These are phyloP conservation scores for Chrysoporthe cubensis DNA, from an alignment of 2,329 filamentous ascomycete species.

Conservation along the genomic window DNA sequence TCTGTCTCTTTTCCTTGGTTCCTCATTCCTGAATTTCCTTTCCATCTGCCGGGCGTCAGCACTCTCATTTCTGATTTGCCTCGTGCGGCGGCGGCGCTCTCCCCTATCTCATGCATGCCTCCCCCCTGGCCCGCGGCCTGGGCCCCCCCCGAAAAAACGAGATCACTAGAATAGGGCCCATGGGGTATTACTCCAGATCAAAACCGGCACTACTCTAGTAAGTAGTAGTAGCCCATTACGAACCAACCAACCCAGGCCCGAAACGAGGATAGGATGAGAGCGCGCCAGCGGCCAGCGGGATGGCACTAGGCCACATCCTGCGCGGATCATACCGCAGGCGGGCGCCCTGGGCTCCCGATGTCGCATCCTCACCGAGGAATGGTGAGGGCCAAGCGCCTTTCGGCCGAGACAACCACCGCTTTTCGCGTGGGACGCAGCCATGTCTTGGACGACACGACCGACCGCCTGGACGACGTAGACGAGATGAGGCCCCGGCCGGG, in stretches of 20 bases:
- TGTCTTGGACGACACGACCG: background rate
- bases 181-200: background rate
- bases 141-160: background rate
- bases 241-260: background rate
- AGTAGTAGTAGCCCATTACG: background rate
- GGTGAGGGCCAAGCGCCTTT: background rate
- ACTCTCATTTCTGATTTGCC: conserved; percentile 23
- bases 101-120: conserved; percentile 23
- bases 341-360: conserved; percentile 6
- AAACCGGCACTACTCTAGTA: background rate
- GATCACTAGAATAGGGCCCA: background rate
- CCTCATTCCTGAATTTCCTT: background rate
- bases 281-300: background rate
- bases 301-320: background rate
- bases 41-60: conserved; percentile 26
- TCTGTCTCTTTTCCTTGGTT: conserved; percentile 2
- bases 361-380: conserved; percentile 3
- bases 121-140: background rate
- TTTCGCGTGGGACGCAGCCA: conserved; percentile 5
- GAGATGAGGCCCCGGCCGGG: too few species aligned
- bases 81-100: background rate
- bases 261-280: background rate
- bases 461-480: background rate
- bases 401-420: background rate
- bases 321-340: background rate